Conservation (phyloP, 768 basidiomycete species). For the Cubamyces sp. region DNA sequence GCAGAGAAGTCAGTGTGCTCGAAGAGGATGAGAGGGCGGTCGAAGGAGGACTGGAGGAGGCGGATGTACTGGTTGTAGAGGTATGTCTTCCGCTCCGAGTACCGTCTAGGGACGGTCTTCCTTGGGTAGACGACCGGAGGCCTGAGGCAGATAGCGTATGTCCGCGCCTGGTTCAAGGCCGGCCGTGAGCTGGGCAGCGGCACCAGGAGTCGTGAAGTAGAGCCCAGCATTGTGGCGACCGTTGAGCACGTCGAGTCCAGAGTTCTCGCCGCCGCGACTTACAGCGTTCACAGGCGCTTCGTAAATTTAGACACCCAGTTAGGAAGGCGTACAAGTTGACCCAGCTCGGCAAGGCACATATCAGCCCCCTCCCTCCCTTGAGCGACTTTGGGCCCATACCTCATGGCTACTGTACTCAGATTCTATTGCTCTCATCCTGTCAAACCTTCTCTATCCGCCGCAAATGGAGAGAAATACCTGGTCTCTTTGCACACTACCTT, state of each 20-base stretch:
- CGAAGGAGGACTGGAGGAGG: slow-evolving; percentile 61
- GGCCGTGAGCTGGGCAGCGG: slow-evolving; percentile 10
- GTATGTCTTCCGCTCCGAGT: slow-evolving; percentile 77
- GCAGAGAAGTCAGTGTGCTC: slow-evolving; percentile 78
- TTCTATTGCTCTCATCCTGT: too few relatives aligned
- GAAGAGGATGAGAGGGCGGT: slow-evolving; percentile 75
- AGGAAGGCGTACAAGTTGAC: too few relatives aligned
- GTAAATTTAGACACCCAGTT: not conserved
- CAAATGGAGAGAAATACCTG: too few relatives aligned
- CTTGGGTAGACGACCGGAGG: slow-evolving; percentile 52
- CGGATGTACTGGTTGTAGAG: slow-evolving; percentile 80
- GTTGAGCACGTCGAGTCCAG: not conserved
- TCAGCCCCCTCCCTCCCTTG: too few relatives aligned
- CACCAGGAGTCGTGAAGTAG: slow-evolving; percentile 13
- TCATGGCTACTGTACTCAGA: too few relatives aligned
- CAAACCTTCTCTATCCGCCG: too few relatives aligned
- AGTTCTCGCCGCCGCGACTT: not conserved
- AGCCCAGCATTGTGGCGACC: slow-evolving; percentile 23
- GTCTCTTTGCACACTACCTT: too few relatives aligned
- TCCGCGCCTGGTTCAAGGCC: slow-evolving; percentile 12
- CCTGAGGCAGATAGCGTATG: slow-evolving; percentile 22
- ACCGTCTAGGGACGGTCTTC: slow-evolving; percentile 65
- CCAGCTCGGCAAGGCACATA: too few relatives aligned
- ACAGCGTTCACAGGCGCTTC: slow-evolving; percentile 6
- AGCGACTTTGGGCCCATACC: too few relatives aligned